A percentile compares a stretch with the other conserved stretches of the same genome.
Conservation (phyloP, 495 filamentous ascomycete genomes). For the Parachaetomium inaequale region DNA sequence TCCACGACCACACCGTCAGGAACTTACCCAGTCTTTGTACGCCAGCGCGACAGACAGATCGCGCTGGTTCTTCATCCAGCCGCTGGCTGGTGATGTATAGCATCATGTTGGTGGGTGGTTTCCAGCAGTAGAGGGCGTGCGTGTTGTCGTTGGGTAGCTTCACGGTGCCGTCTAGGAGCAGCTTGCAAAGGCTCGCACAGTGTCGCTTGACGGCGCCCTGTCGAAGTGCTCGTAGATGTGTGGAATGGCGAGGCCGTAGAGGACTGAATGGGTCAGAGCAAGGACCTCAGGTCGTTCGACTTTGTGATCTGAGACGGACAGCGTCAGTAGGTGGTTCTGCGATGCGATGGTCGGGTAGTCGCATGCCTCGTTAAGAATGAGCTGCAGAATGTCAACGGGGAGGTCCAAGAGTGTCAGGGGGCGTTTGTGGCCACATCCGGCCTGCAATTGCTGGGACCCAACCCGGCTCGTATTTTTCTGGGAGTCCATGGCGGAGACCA, state of each 20-base stretch:
- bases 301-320: conserved; percentile 62
- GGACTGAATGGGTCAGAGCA: conserved; percentile 77
- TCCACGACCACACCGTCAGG: conserved; percentile 3
- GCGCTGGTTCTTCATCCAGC: conserved; percentile 69
- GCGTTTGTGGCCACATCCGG: conserved; percentile 34
- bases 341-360: conserved; percentile 1
- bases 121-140: conserved; percentile 63
- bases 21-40: conserved; percentile 85
- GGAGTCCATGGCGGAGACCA: background rate
- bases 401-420: conserved; percentile 65
- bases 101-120: conserved; percentile 42
- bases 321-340: background rate
- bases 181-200: conserved; percentile 65
- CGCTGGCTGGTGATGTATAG: conserved; percentile 75
- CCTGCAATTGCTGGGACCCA: conserved; percentile 41
- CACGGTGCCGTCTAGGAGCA: conserved; percentile 79
- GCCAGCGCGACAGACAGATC: conserved; percentile 77
- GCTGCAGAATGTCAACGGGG: conserved; percentile 79
- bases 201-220: conserved; percentile 75
- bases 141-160: too few species aligned
- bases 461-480: conserved; percentile 8
- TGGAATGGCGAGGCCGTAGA: conserved; percentile 76
- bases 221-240: conserved; percentile 91
- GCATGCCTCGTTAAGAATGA: conserved; percentile 82
- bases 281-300: conserved; percentile 82